These are phyloP conservation scores for Thymus quinquecostatus DNA, from an alignment of 257 asterid genomes.

Conservation along the genomic window DNA sequence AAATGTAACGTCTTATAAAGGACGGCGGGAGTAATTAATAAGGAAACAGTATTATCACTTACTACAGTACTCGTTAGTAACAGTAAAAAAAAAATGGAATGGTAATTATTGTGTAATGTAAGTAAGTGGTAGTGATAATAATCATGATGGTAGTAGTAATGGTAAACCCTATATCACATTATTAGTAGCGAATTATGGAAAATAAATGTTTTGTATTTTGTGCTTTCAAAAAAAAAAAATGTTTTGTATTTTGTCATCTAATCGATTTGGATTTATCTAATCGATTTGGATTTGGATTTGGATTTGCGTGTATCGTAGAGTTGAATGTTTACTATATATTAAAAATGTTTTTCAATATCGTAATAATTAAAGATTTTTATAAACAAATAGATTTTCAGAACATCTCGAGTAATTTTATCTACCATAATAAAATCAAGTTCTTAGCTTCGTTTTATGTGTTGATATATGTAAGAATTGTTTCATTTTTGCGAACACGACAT, in stretches of 20 bases:
- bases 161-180: neutral
- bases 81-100: neutral
- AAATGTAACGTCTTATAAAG: too few relatives aligned
- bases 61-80: neutral
- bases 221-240: neutral
- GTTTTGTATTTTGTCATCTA: too few relatives aligned
- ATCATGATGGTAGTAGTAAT: neutral
- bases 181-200: neutral
- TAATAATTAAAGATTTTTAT: too few relatives aligned
- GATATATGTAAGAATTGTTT: neutral
- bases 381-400: too few relatives aligned
- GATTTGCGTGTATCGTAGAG: too few relatives aligned
- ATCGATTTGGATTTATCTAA: too few relatives aligned
- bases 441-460: neutral
- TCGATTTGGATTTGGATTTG: too few relatives aligned
- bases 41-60: neutral
- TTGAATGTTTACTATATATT: too few relatives aligned
- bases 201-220: neutral
- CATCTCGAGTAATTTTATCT: too few relatives aligned
- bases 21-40: neutral
- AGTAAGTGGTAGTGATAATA: neutral
- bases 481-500: neutral
- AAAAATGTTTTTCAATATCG: too few relatives aligned
- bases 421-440: neutral
- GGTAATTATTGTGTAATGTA: neutral